Conservation (phyloP, 306 rosid species). For the Oemleria cerasiformis region DNA sequence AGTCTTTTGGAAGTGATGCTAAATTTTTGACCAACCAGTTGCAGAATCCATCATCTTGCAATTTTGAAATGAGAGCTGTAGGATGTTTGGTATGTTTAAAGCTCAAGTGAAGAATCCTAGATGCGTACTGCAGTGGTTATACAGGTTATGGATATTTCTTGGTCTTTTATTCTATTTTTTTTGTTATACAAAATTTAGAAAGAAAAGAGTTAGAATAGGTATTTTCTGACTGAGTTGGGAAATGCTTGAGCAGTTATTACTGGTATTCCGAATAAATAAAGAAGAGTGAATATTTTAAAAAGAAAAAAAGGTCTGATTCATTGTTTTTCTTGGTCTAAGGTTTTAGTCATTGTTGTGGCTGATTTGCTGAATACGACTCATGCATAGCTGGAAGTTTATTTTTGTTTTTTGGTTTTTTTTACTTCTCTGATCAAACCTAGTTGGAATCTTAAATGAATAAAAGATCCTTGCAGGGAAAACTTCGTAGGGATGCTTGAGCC, state of each 20-base stretch:
- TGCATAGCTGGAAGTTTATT: not conserved
- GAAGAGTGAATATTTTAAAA: not conserved
- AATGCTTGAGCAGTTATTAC: not conserved
- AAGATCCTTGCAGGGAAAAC: too few species aligned
- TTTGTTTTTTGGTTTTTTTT: too few species aligned
- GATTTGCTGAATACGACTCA: not conserved
- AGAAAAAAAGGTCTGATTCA: not conserved
- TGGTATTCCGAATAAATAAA: not conserved
- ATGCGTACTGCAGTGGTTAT: not conserved
- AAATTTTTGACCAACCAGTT: not conserved
- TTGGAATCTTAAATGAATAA: too few species aligned
- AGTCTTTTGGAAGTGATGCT: not conserved
- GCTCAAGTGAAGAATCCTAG: not conserved
- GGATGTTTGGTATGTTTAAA: not conserved
- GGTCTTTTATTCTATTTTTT: not conserved
- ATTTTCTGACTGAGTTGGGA: not conserved
- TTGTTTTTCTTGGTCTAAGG: not conserved
- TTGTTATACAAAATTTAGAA: not conserved
- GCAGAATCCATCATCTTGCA: slow-evolving; percentile 4
- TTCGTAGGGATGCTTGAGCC: too few species aligned
- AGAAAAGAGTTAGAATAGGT: not conserved
- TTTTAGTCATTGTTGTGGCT: not conserved
- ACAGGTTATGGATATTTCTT: not conserved
- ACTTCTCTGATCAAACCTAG: too few species aligned
- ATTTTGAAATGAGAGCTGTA: not conserved